These are phyloP conservation scores for Fusarium tanahbumbuense DNA, from an alignment of 2,329 filamentous ascomycete genomes.

Conservation along the genomic window DNA sequence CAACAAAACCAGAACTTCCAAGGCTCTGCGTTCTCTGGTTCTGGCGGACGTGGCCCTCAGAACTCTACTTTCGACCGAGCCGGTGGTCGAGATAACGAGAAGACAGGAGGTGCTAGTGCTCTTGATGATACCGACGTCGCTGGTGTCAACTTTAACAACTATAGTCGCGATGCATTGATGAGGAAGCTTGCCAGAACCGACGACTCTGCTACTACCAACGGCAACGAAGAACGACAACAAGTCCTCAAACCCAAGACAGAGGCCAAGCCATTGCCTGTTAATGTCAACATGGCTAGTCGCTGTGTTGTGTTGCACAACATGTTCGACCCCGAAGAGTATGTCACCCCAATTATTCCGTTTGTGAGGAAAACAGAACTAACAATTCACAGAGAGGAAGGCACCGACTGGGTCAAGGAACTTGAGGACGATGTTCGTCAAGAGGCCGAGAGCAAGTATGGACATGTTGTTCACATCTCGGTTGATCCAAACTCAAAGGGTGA, in stretches of 20 bases:
- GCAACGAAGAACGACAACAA: conserved; percentile 77
- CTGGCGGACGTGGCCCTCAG: conserved; percentile 86
- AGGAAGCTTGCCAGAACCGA: conserved; percentile 97
- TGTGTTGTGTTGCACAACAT: conserved; percentile 96
- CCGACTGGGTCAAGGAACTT: conserved; percentile 90
- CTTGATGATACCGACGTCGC: conserved; percentile 97
- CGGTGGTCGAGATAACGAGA: conserved; percentile 88
- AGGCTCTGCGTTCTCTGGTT: conserved; percentile 90
- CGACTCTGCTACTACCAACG: conserved; percentile 71
- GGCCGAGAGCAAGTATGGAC: conserved; percentile 95
- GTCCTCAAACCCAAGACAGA: conserved; percentile 83
- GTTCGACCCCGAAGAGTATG: conserved; percentile 93
- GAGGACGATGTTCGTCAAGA: conserved; percentile 93
- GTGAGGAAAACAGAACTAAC: conserved; percentile 48
- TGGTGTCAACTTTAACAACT: conserved; percentile 99
- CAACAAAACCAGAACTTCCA: conserved; percentile 76
- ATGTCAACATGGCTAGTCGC: conserved; percentile 90
- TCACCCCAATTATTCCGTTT: conserved; percentile 42
- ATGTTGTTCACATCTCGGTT: conserved; percentile 95
- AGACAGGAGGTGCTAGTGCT: conserved; percentile 90
- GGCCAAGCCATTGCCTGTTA: conserved; percentile 80
- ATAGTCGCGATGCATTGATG: conserved; percentile 98
- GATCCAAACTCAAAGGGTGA: conserved; percentile 95
- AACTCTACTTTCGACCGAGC: conserved; percentile 91
- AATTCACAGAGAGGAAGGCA: conserved; percentile 78